Percentiles rank a stretch among this genome's conserved stretches.
Conservation (phyloP, 2,329 filamentous ascomycete species). For the Beauveria sp. region DNA sequence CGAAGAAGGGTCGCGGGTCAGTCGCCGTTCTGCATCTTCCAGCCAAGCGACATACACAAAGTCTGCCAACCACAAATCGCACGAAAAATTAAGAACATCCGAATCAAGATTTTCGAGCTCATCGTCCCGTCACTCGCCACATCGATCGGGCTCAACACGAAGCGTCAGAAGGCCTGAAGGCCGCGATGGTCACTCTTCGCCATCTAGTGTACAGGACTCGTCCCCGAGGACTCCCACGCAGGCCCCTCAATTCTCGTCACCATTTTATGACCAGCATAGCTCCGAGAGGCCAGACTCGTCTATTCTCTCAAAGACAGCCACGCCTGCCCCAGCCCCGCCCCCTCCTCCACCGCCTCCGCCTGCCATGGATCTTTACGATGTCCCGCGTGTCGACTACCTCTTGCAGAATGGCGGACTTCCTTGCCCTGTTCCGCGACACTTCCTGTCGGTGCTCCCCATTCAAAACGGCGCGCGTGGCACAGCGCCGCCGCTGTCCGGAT, state of each 20-base stretch:
- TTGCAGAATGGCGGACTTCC: conserved; percentile 79
- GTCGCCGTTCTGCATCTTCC: conserved; percentile 47
- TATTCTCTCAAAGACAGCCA: conserved; percentile 31
- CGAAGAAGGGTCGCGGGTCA: conserved; percentile 45
- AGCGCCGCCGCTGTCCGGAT: conserved; percentile 57
- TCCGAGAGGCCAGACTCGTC: conserved; percentile 27
- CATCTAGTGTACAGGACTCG: conserved; percentile 43
- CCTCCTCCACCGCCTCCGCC: conserved; percentile 55
- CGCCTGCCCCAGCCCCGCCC: conserved; percentile 30
- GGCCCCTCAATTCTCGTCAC: conserved; percentile 41
- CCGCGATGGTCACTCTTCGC: conserved; percentile 36
- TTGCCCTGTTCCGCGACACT: conserved; percentile 62
- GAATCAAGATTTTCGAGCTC: conserved; percentile 27
- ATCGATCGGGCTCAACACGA: conserved; percentile 32
- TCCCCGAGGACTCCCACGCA: conserved; percentile 56
- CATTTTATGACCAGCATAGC: conserved; percentile 33
- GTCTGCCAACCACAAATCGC: conserved; percentile 25
- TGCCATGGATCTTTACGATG: conserved; percentile 59
- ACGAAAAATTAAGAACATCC: conserved; percentile 27
- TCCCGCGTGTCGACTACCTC: conserved; percentile 84
- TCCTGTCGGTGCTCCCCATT: conserved; percentile 58
- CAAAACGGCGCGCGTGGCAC: conserved; percentile 50
- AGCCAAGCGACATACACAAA: conserved; percentile 51
- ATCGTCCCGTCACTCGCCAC: conserved; percentile 26
- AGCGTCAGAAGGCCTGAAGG: conserved; percentile 29